Base-by-base conservation (phyloP, 768 basidiomycete species). In the Lactarius sanguifluus region DNA sequence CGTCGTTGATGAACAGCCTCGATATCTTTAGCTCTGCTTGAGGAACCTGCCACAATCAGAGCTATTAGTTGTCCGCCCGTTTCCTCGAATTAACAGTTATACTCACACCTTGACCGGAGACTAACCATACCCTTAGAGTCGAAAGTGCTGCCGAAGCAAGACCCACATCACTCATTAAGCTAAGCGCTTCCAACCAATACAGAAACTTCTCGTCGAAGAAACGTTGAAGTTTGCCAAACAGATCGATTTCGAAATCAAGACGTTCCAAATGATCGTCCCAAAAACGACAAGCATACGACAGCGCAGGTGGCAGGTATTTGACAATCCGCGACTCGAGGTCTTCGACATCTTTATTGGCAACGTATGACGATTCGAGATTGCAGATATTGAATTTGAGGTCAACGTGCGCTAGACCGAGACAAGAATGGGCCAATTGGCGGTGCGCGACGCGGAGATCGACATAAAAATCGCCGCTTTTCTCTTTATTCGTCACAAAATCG, bases 341-440 rank as follows among this genome's bases (percentile, higher is more conserved):
- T 18, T 25, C 8, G 18, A 61, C 32, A 34, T 61, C 60, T 45
- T 47, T 28, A 34, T 61, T 61, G 5, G 43, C 15, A 2, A 15
- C 28, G 28, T 47, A 45, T 30, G 60, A 61, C 2, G 36, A 25
- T 18, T 61, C 60, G 28, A 61, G 60, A 15, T 61, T 16, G n/a
- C 60, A 61, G 23, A 61, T 61, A 18, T 61, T 61, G 25, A 61
- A 61, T 13, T 43, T 40, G 2, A 61, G 28, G 20, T 32, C 25
- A 15, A 2, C 2, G 16, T 32, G 16, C 45, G 45, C 18, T 13
- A 32, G 1, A 15, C 6, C 18, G 28, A 61, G 41, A 43, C 41
- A 45, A 3, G 45, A 45, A n/a, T 36, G 34, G 23, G 36, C 57
- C 30, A 59, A 25, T n/a, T 41, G 57, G 25, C 13, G 40, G 34